A percentile compares a stretch with the other conserved stretches of the same genome.
Evolutionary conservation across 345 rosid genomes (phyloP).

Genomic region (Rhizophora apiculata): DNA sequence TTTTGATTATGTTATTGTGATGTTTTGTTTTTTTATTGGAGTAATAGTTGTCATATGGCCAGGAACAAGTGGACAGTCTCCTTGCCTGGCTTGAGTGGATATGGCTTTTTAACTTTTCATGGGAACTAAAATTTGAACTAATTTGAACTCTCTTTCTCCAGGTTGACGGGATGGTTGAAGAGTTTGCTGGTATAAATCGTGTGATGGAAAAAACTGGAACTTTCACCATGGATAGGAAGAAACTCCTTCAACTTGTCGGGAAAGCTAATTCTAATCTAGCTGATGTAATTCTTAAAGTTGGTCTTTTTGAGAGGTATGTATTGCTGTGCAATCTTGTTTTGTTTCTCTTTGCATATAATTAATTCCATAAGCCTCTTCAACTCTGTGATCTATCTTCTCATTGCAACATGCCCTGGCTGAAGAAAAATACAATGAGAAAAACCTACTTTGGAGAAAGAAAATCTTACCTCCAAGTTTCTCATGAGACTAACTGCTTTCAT

Average conservation of each 20-base stretch:
- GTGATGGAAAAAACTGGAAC: slow-evolving; percentile 86
- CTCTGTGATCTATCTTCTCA: background rate
- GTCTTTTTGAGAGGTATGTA: slow-evolving; percentile 82
- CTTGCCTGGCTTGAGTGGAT: background rate
- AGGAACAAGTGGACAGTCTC: background rate
- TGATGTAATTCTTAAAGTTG: slow-evolving; percentile 92
- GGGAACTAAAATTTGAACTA: slow-evolving; percentile 1
- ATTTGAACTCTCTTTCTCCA: slow-evolving; percentile 13
- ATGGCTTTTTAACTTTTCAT: slow-evolving; percentile 4
- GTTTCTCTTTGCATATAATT: background rate
- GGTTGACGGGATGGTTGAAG: slow-evolving; percentile 95
- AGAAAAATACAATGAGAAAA: background rate
- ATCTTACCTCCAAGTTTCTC: background rate
- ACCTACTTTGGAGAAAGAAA: too few species aligned
- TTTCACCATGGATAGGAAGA: slow-evolving; percentile 89
- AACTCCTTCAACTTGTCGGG: slow-evolving; percentile 88
- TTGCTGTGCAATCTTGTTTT: background rate
- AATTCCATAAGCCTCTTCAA: background rate
- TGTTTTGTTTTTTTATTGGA: background rate
- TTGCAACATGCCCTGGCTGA: background rate
- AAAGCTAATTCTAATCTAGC: slow-evolving; percentile 96
- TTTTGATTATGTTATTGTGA: background rate
- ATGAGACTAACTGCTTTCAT: background rate
- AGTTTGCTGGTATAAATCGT: slow-evolving; percentile 89
- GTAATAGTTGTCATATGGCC: background rate